These are phyloP conservation scores for Gaeumannomyces tritici DNA, from an alignment of 2,329 filamentous ascomycete species.

Conservation along the genomic window DNA sequence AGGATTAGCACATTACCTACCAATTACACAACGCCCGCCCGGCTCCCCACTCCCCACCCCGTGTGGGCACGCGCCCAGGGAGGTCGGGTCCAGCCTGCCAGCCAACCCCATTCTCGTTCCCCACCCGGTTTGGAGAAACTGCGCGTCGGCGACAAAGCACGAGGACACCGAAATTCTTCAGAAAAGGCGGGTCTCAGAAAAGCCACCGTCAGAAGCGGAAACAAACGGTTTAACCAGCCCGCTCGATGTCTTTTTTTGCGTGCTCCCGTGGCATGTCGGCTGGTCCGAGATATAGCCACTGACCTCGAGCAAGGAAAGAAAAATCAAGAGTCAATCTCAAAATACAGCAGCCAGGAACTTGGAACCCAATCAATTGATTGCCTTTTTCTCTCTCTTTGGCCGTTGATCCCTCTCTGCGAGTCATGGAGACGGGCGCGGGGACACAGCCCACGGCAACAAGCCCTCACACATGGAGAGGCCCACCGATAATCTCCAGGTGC, in stretches of 20 bases:
- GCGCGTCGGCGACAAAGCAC: neutral
- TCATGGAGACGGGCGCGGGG: neutral
- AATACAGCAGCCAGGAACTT: neutral
- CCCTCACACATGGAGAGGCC: neutral
- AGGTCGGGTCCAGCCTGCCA: neutral
- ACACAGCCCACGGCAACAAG: neutral
- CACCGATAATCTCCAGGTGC: neutral
- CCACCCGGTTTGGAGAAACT: neutral
- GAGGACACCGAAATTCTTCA: neutral
- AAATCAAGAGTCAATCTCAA: neutral
- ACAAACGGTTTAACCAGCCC: neutral
- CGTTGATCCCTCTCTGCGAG: neutral
- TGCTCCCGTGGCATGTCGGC: too few species aligned
- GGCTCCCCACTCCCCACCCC: neutral
- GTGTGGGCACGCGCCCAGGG: neutral
- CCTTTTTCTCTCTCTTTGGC: neutral
- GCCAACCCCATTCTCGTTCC: neutral
- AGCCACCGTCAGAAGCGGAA: neutral
- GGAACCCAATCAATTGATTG: neutral
- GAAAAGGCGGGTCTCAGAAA: neutral
- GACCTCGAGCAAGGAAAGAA: neutral
- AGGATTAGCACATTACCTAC: neutral
- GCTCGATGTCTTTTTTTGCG: neutral
- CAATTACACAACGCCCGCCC: neutral
- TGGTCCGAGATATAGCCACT: too few species aligned